These are phyloP conservation scores for Trichoderma sp. DNA, from an alignment of 2,329 filamentous ascomycete species.

Conservation along the genomic window DNA sequence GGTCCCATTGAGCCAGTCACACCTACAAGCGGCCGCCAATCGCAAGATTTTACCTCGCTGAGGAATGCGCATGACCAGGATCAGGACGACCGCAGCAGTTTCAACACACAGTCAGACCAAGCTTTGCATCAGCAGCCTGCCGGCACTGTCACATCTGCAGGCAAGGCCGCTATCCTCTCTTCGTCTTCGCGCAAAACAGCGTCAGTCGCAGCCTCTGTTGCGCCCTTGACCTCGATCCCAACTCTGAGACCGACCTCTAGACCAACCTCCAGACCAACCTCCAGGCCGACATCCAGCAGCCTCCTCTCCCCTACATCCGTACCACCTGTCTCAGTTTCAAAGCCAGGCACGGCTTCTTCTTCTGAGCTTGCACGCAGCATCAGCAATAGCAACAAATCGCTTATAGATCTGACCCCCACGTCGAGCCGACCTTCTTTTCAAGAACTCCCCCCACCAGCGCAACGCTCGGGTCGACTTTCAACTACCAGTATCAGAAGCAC, in stretches of 20 bases:
- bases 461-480: constrained; percentile 42
- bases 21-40: constrained; percentile 56
- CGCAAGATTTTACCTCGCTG: constrained; percentile 50
- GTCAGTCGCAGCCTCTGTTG: background rate
- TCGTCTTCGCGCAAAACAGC: background rate
- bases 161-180: constrained; percentile 21
- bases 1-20: constrained; percentile 59
- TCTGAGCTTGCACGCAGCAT: background rate
- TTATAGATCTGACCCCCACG: constrained; percentile 20
- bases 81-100: constrained; percentile 35
- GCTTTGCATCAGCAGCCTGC: constrained; percentile 20
- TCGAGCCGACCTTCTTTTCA: constrained; percentile 24
- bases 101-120: constrained; percentile 25
- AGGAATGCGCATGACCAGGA: constrained; percentile 29
- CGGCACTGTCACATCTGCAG: background rate
- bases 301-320: constrained; percentile 3
- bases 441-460: constrained; percentile 29
- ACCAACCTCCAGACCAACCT: background rate
- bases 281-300: background rate
- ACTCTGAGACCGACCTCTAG: background rate
- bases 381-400: constrained; percentile 4
- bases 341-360: background rate
- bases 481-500: constrained; percentile 48
- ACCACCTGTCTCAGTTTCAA: constrained; percentile 5
- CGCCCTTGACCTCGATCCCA: background rate